phyloP scores from a whole-genome alignment of 148 eudicot genomes.

The Rhododendron henanense region DNA sequence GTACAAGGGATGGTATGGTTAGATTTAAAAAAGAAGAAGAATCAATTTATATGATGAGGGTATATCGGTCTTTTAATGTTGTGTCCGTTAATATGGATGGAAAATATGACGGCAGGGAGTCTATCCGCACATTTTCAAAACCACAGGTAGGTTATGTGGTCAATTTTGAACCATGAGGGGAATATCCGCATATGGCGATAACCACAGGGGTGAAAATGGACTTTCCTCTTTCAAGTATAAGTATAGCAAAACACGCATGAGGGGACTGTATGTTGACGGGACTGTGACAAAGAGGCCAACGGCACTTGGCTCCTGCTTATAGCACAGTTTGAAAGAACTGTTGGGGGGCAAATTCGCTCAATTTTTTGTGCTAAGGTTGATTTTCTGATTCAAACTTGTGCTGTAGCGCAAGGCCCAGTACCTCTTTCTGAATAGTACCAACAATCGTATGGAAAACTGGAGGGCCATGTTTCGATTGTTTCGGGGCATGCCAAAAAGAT shows the following conservation, averaged over 20 bases:
- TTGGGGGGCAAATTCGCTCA: neutral
- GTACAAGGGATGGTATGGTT: too few relatives aligned
- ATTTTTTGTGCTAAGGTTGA: neutral
- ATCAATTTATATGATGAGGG: too few relatives aligned
- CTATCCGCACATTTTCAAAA: too few relatives aligned
- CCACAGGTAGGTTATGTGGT: too few relatives aligned
- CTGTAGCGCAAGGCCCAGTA: neutral
- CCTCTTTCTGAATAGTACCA: neutral
- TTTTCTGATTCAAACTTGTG: neutral
- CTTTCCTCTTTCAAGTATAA: too few relatives aligned
- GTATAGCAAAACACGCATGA: neutral
- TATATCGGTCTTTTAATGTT: too few relatives aligned
- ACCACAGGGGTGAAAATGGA: too few relatives aligned
- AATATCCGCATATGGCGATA: too few relatives aligned
- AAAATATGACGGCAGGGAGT: too few relatives aligned
- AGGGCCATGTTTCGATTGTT: neutral
- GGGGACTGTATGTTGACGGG: neutral
- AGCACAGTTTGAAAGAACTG: neutral
- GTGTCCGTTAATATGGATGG: too few relatives aligned
- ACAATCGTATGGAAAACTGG: neutral
- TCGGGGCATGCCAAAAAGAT: neutral
- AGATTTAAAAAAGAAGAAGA: too few relatives aligned
- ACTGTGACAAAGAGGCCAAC: neutral
- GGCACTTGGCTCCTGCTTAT: neutral
- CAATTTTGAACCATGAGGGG: too few relatives aligned